Evolutionary conservation across 129 eudicot species (phyloP).

Genomic region (carrot (Daucus carota)): DH1_v3.0 NC_030381.2:41473001-41473500

Average conservation of each 20-base stretch:
- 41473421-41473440: constrained; percentile 7
- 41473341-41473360: constrained; percentile 18
- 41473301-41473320: constrained; percentile 4
- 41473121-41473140: constrained; percentile 25
- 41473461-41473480: constrained; percentile 15
- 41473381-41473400: constrained; percentile 16
- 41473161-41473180: constrained; percentile 29
- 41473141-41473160: constrained; percentile 23
- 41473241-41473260: constrained; percentile 71
- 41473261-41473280: constrained; percentile 30
- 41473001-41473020: neutral
- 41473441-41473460: constrained; percentile 12
- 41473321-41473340: constrained; percentile 6
- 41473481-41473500: constrained; percentile 19
- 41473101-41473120: constrained; percentile 25
- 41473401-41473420: constrained; percentile 17
- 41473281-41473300: constrained; percentile 7
- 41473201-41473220: constrained; percentile 60
- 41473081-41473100: constrained; percentile 31
- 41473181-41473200: constrained; percentile 19
- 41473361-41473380: constrained; percentile 22
- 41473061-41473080: neutral
- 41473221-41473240: constrained; percentile 64
- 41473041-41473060: neutral
- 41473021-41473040: neutral